Conservation (phyloP, 2,329 filamentous ascomycete genomes). For the Aspergillus piperis region DNA sequence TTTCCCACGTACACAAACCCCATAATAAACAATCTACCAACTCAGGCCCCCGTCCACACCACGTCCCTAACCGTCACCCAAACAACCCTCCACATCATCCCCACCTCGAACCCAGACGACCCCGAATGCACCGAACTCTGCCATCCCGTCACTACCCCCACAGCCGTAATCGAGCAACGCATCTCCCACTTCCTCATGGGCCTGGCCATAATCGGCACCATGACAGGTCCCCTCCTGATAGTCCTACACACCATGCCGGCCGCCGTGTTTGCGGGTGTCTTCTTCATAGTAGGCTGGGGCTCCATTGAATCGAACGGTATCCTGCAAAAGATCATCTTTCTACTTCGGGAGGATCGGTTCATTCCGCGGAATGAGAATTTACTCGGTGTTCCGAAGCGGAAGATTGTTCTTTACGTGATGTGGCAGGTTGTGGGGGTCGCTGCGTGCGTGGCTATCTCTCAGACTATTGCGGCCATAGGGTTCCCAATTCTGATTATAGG, state of each 20-base stretch:
- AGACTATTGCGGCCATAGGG: conserved; percentile 60
- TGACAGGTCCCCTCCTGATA: conserved; percentile 69
- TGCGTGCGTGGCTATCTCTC: conserved; percentile 59
- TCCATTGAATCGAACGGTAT: conserved; percentile 73
- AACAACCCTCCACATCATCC: conserved; percentile 68
- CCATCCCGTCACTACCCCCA: conserved; percentile 43
- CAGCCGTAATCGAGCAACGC: conserved; percentile 63
- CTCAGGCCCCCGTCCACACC: conserved; percentile 60
- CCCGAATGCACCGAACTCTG: conserved; percentile 60
- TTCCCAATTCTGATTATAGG: too few relatives aligned
- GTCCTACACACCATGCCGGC: conserved; percentile 75
- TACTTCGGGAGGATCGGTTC: conserved; percentile 61
- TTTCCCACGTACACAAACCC: conserved; percentile 23
- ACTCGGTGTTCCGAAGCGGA: conserved; percentile 44
- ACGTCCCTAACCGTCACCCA: conserved; percentile 69
- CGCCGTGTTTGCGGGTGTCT: conserved; percentile 72
- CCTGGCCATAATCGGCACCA: conserved; percentile 72
- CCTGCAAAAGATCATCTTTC: conserved; percentile 68
- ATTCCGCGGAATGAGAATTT: conserved; percentile 56
- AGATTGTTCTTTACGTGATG: conserved; percentile 54
- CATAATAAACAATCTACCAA: background rate
- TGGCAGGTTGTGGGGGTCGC: conserved; percentile 56
- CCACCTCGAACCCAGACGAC: conserved; percentile 17
- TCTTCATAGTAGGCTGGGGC: conserved; percentile 79
- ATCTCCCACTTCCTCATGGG: conserved; percentile 75